Percentiles rank a stretch among this genome's conserved stretches.
phyloP scores from a whole-genome alignment of 345 rosid species.

The Murraya koenigii region DNA sequence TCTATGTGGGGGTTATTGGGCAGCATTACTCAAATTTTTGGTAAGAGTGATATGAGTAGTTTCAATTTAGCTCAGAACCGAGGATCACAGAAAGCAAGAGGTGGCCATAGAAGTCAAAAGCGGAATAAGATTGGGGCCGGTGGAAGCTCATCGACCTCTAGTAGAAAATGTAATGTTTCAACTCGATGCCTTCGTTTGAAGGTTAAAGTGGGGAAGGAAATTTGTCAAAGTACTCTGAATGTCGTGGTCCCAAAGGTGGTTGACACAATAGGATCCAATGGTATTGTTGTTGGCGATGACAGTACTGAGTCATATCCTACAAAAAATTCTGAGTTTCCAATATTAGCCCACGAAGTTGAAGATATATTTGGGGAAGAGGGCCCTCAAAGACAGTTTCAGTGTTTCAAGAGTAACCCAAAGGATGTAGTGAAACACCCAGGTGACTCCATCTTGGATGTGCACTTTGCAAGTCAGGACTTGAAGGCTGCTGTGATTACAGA shows the following conservation, averaged over 20 bases:
- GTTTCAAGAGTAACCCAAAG: conserved; percentile 26
- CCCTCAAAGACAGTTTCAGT: conserved; percentile 22
- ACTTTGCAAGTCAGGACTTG: conserved; percentile 29
- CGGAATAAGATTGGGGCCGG: conserved; percentile 25
- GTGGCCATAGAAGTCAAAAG: conserved; percentile 35
- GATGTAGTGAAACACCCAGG: conserved; percentile 23
- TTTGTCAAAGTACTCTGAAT: conserved; percentile 36
- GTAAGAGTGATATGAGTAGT: conserved; percentile 34
- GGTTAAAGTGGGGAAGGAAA: conserved; percentile 73
- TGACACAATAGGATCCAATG: conserved; percentile 32
- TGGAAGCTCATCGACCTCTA: conserved; percentile 32
- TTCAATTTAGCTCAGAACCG: conserved; percentile 33
- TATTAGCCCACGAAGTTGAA: conserved; percentile 20
- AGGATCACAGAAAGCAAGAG: conserved; percentile 34
- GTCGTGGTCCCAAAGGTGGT: conserved; percentile 36
- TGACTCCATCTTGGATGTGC: conserved; percentile 30
- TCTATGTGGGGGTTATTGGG: conserved; percentile 67
- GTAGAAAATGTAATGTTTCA: conserved; percentile 35
- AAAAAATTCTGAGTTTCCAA: conserved; percentile 30
- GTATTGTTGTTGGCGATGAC: conserved; percentile 22
- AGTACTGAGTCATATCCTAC: conserved; percentile 19
- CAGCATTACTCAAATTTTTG: conserved; percentile 45
- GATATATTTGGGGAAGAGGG: conserved; percentile 35
- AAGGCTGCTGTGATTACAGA: conserved; percentile 29
- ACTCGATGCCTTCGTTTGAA: conserved; percentile 63